Evolutionary conservation across 306 rosid species (phyloP).

Genomic region (Cucumis hystrix): DNA sequence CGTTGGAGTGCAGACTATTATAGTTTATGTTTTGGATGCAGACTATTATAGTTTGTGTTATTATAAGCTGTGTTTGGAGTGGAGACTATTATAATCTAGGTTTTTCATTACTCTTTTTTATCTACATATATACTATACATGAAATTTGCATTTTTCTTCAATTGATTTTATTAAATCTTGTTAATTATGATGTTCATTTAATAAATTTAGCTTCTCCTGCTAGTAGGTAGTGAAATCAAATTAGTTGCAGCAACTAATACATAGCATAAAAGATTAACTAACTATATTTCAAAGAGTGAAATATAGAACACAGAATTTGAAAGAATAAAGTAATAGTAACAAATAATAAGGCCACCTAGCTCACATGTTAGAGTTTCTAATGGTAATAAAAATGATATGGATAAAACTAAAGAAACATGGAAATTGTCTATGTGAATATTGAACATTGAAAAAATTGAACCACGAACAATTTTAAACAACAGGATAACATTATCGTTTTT

Average conservation of each 20-base stretch:
- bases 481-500: neutral
- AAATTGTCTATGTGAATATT: neutral
- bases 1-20: too few species aligned
- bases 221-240: constrained; percentile 19
- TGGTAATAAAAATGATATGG: neutral
- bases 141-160: too few species aligned
- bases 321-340: neutral
- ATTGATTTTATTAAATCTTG: too few species aligned
- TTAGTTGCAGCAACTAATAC: constrained; percentile 13
- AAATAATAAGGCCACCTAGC: neutral
- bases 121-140: too few species aligned
- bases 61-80: too few species aligned
- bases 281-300: neutral
- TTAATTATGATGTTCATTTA: too few species aligned
- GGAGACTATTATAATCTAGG: too few species aligned
- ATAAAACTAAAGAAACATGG: neutral
- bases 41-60: too few species aligned
- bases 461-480: neutral
- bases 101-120: too few species aligned
- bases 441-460: neutral
- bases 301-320: neutral
- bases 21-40: too few species aligned
- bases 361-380: neutral
- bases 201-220: too few species aligned
- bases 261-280: neutral